These are phyloP conservation scores for Pyrus betulifolia DNA, from an alignment of 306 rosid species.

Conservation along the genomic window DNA sequence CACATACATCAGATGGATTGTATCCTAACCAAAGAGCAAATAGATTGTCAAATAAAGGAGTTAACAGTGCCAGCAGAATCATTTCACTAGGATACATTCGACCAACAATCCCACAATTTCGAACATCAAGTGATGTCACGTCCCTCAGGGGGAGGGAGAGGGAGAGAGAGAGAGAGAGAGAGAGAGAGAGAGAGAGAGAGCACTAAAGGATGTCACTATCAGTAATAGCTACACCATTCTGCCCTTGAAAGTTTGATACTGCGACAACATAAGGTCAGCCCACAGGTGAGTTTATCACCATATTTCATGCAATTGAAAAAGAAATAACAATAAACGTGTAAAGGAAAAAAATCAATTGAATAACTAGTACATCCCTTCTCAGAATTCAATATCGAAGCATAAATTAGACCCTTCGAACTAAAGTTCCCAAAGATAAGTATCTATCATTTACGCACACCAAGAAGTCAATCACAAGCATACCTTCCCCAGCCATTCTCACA, in stretches of 20 bases:
- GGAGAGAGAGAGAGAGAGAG: background rate
- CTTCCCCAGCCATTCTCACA: slow-evolving; percentile 43
- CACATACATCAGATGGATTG: slow-evolving; percentile 7
- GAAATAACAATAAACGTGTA: background rate
- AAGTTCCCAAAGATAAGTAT: background rate
- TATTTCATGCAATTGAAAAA: background rate
- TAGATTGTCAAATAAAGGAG: background rate
- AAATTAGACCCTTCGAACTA: background rate
- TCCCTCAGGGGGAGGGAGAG: background rate
- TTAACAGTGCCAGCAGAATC: background rate
- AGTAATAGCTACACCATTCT: background rate
- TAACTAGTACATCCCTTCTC: background rate
- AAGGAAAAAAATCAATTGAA: background rate
- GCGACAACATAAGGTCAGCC: background rate
- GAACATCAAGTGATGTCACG: background rate
- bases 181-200: background rate
- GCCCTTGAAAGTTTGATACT: background rate
- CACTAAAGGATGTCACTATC: background rate
- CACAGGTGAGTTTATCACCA: background rate
- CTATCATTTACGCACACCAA: background rate
- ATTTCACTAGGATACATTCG: background rate
- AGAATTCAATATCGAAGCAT: background rate
- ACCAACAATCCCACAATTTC: background rate
- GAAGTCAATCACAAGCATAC: slow-evolving; percentile 36
- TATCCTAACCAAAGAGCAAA: background rate